Base-by-base conservation (phyloP, 1,284 basidiomycete species). In the Cystobasidiaceae sp. region DNA sequence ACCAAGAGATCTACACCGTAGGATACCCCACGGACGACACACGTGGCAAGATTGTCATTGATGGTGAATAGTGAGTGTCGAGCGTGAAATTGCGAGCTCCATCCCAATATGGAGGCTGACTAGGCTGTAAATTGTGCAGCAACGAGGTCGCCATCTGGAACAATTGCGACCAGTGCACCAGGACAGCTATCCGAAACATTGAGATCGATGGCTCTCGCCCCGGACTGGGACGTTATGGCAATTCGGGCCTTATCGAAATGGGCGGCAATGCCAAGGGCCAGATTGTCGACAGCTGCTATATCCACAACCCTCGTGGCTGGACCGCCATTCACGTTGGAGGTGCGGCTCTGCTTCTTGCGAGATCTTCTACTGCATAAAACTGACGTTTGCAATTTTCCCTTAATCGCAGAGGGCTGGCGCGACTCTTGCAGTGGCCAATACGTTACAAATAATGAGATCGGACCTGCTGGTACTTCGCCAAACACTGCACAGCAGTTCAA, bases 1-100 rank as follows among this genome's bases (percentile, higher is more conserved):
- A 79, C 60, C 81, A 82, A 68, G 79, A 79, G 57, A 70, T 81
- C 25, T 76, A 78, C 19, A 81, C 80, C 15, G 71, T 72, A 46
- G 80, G 80, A 2, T 78, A 79, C 61, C 80, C 80, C 1, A 74
- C 73, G 2, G 79, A 75, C 21, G 72, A 75, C 15, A 72, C 76
- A 17, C 73, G 80, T 32, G 80, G 80, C 0, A 75, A 68, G 9
- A 66, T 81, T n/a, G 27, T 41, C 5, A 74, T 80, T 27, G 73
- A 74, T 21, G 75, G 75, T 3, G 67, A 69, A 11, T 46, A 73
- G 61, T 64, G 21, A 25, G 34, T 34, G 37, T n/a, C n/a, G n/a
- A n/a, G n/a, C n/a, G n/a, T n/a, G n/a, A n/a, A n/a, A n/a, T n/a
- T n/a, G n/a, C n/a, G n/a, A n/a, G n/a, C n/a, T n/a, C n/a, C n/a